Evolutionary conservation across 768 basidiomycete genomes (phyloP).

Genomic region (Trametes sanguinea): DNA sequence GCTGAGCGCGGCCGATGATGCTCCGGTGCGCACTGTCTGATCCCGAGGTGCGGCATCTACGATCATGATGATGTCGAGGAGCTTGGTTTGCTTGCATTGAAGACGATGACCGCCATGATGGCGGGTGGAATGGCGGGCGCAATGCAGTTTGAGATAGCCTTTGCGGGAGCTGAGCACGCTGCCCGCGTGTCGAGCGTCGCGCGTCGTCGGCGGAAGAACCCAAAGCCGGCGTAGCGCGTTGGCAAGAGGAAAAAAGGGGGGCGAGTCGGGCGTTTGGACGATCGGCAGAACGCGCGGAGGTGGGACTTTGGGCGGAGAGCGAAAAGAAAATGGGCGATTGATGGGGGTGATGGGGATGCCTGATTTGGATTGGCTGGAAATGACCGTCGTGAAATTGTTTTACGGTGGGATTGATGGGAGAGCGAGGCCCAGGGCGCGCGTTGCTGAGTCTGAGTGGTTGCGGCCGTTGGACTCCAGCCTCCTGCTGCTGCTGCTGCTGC

Average conservation of each 20-base stretch:
- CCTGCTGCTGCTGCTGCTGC: too few species aligned
- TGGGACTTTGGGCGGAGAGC: constrained; percentile 7
- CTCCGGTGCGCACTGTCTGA: background rate
- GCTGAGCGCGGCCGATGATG: constrained; percentile 7
- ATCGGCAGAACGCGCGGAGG: constrained; percentile 18
- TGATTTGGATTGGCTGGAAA: constrained; percentile 1
- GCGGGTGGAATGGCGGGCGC: background rate
- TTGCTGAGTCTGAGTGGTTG: too few species aligned
- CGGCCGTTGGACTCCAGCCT: background rate
- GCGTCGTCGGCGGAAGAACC: too few species aligned
- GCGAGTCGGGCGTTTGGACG: background rate
- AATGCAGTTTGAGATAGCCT: too few species aligned
- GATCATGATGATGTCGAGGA: too few species aligned
- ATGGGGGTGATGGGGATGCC: constrained; percentile 11
- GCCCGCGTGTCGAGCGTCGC: background rate
- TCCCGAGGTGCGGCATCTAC: background rate
- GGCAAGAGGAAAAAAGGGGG: too few species aligned
- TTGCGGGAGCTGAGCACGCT: too few species aligned
- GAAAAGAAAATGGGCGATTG: constrained; percentile 2
- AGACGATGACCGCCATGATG: background rate
- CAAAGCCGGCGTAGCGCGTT: too few species aligned
- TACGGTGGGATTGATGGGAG: constrained; percentile 8
- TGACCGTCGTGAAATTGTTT: constrained; percentile 20
- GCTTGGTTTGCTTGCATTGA: background rate
- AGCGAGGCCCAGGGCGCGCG: background rate